Base-by-base conservation (phyloP, 257 asterid genomes). In the Plantago elongata region DNA sequence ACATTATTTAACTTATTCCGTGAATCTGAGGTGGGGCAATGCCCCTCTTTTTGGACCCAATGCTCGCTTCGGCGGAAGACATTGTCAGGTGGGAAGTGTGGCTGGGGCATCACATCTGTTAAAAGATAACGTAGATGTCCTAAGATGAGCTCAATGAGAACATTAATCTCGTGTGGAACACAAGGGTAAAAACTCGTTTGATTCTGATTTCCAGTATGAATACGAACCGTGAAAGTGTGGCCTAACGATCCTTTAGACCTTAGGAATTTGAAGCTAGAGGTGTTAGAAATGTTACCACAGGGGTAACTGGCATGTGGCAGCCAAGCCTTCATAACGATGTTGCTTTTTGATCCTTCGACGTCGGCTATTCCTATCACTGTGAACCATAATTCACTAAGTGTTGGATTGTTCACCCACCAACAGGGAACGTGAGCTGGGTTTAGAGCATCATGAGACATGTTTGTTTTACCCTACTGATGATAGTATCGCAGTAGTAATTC, bases 1-100 rank as follows among this genome's bases (percentile, higher is more conserved):
- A 82, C 81, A 81, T 82, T 84, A 87, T 80, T 84, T 86, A 84
- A 81, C 90, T 80, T 82, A 87, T 84, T 87, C 76, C 75, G 88
- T 87, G 85, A 84, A 82, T 82, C 80, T 78, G 81, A 80, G 65
- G 84, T 77, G 84, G 84, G 90, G 83, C 87, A 57, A 11, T 10
- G 78, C 84, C 86, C 79, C 79, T 78, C 79, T 69, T 80, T 85
- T 81, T 77, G 71, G 88, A 78, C 85, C 82, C 73, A 83, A 81
- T 80, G 83, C 84, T 61, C 74, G 76, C 78, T 54, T 57, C 72
- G 74, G 71, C 74, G 74, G 75, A 81, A 81, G 85, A 82, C 85
- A 76, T 79, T 74, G 74, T 76, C 78, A 76, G 79, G 81, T 68
- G 75, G 79, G 81, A 79, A 77, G 81, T 80, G 77, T 80, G 69